Evolutionary conservation across 164 flowering plant species (phyloP).

Genomic region (Chimonanthus salicifolius): DNA sequence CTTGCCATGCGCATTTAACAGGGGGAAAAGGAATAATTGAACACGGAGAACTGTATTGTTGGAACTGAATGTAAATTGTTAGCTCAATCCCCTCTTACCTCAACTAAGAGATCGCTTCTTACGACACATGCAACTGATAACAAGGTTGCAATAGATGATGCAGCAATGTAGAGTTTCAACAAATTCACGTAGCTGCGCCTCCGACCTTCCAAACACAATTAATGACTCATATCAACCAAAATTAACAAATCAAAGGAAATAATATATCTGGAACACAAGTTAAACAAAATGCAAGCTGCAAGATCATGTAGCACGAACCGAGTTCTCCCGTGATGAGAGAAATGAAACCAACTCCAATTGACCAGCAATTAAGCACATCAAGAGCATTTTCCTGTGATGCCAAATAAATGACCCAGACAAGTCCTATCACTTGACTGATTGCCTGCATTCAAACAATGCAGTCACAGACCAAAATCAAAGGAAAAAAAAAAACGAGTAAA

Average conservation of each 20-base stretch:
- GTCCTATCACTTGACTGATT: constrained; percentile 31
- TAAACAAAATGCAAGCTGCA: not conserved
- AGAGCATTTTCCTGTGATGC: constrained; percentile 16
- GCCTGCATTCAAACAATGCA: constrained; percentile 31
- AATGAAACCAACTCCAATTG: constrained; percentile 28
- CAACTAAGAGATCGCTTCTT: constrained; percentile 19
- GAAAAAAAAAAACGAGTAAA: not conserved
- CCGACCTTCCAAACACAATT: constrained; percentile 41
- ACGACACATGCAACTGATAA: constrained; percentile 27
- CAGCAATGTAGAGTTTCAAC: constrained; percentile 42
- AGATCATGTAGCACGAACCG: constrained; percentile 31
- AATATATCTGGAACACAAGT: not conserved
- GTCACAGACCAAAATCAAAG: not conserved
- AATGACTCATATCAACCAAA: not conserved
- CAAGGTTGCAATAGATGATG: constrained; percentile 32
- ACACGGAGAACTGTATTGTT: not conserved
- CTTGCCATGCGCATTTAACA: no score
- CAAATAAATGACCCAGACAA: constrained; percentile 15
- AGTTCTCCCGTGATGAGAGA: constrained; percentile 53
- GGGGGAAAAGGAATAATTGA: no score
- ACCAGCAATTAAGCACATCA: constrained; percentile 26
- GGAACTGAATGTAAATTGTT: no score
- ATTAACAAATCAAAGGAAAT: not conserved
- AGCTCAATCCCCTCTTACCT: constrained; percentile 32
- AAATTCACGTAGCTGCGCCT: constrained; percentile 44